phyloP scores from a whole-genome alignment of 768 basidiomycete genomes.

The Candolleomyces aberdarensis region DNA sequence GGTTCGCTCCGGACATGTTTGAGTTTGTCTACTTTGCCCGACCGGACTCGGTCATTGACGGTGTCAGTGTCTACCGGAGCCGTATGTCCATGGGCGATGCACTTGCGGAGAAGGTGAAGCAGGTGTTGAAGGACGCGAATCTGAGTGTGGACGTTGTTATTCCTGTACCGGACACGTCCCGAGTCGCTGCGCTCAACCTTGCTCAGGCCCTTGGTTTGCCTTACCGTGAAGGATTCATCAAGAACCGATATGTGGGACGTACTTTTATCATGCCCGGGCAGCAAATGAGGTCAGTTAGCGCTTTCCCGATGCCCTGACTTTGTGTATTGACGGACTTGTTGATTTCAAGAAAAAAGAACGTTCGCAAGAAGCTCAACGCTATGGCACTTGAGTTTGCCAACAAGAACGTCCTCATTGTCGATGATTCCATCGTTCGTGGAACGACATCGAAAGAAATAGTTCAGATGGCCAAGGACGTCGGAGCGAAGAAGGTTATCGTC shows the following conservation, averaged over 20 bases:
- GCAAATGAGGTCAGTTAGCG: slow-evolving; percentile 65
- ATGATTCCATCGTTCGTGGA: slow-evolving; percentile 98
- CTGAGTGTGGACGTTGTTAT: slow-evolving; percentile 93
- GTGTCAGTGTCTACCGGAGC: slow-evolving; percentile 94
- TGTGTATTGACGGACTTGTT: neutral
- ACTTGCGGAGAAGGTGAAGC: slow-evolving; percentile 82
- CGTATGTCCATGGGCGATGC: slow-evolving; percentile 99
- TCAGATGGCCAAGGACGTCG: slow-evolving; percentile 99
- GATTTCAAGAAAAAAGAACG: slow-evolving; percentile 74
- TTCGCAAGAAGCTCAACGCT: slow-evolving; percentile 92
- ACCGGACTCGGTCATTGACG: slow-evolving; percentile 96
- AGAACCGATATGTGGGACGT: slow-evolving; percentile 96
- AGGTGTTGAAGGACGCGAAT: slow-evolving; percentile 63
- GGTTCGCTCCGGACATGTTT: slow-evolving; percentile 96
- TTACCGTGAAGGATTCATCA: slow-evolving; percentile 97
- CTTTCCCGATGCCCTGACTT: too few species aligned
- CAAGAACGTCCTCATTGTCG: slow-evolving; percentile 93
- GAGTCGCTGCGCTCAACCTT: slow-evolving; percentile 93
- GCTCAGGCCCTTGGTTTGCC: slow-evolving; percentile 88
- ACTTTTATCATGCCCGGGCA: slow-evolving; percentile 99
- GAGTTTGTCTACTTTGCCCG: slow-evolving; percentile 99
- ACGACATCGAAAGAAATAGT: slow-evolving; percentile 99
- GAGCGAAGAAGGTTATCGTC: slow-evolving; percentile 92
- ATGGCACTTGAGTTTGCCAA: slow-evolving; percentile 95
- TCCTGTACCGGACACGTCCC: slow-evolving; percentile 93